Percentiles rank a stretch among this genome's conserved stretches.
These are phyloP conservation scores for Backusella macrospora DNA, from an alignment of 192 early-diverging fungal species.

Conservation along the genomic window DNA sequence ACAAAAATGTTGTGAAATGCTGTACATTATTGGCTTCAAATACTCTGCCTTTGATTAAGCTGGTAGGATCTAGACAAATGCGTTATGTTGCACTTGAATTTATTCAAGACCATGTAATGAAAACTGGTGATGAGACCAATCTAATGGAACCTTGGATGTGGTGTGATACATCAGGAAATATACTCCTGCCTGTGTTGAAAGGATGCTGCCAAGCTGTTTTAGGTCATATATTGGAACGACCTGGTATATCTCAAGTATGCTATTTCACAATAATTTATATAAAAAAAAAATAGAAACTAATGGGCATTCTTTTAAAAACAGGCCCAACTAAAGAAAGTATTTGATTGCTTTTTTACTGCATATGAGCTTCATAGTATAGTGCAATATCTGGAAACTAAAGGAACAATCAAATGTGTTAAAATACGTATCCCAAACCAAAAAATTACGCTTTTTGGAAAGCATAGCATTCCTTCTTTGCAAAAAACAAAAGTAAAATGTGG, in stretches of 20 bases:
- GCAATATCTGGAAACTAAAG: background rate
- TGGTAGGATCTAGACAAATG: background rate
- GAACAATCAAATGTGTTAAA: background rate
- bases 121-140: background rate
- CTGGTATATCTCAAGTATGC: constrained; percentile 10
- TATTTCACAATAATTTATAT: background rate
- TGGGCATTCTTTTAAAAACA: background rate
- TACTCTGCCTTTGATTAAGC: background rate
- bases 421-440: background rate
- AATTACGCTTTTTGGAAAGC: background rate
- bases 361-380: constrained; percentile 5
- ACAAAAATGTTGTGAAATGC: background rate
- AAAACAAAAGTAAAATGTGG: background rate
- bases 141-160: constrained; percentile 12
- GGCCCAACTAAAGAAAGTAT: background rate
- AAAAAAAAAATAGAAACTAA: background rate
- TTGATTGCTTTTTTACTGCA: background rate
- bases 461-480: background rate
- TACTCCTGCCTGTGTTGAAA: background rate
- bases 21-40: background rate
- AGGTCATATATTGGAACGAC: background rate
- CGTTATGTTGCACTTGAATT: constrained; percentile 6
- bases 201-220: constrained; percentile 3
- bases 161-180: constrained; percentile 5
- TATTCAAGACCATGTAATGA: background rate